Evolutionary conservation across 1,284 basidiomycete genomes (phyloP), one percentile per base, ranked within the genome.

Genomic region (Ganoderma boninense): DNA sequence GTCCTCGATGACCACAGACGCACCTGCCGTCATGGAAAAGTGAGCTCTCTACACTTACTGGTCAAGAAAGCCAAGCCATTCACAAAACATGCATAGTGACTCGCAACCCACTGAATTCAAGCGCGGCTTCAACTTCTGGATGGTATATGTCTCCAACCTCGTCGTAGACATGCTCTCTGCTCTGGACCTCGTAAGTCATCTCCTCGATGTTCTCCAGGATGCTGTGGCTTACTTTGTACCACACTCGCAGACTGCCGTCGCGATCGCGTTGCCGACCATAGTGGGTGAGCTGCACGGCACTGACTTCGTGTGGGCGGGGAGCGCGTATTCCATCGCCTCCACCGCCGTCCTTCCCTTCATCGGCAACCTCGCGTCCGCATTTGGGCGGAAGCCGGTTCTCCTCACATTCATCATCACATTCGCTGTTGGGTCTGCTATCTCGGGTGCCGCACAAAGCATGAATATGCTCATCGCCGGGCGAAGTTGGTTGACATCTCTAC

Each of bases 371-470:
- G 77, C 77, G 4, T 71, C 70, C 42, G 73, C 82, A n/a, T 82
- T 82, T 29, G 83, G 83, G 0, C 76, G 83, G 10, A 80, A 79
- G 66, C 77, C 77, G 0, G 71, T 81, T 32, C 74, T 84, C 49
- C 77, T 80, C 29, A 70, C 63, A n/a, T 75, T 78, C 56, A 80
- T 83, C 59, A n/a, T 76, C 54, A 74, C 83, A 60, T 85, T 84
- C 74, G 76, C 80, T 8, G 14, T 80, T 5, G 84, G 84, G 7
- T 80, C 79, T 13, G 80, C 79, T 0, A 49, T 85, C 11, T 80
- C 80, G 32, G 84, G 80, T 10, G 77, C 79, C 0, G 81, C 76
- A 16, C 77, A 80, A 49, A 79, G 70, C 59, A 83, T 84, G 80
- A 76, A 75, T 23, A 80, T 78, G 79, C 69, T 85, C 64, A 81